Conservation (phyloP, 352 stramenopile species). For the Globisporangium iwayamae region DNA sequence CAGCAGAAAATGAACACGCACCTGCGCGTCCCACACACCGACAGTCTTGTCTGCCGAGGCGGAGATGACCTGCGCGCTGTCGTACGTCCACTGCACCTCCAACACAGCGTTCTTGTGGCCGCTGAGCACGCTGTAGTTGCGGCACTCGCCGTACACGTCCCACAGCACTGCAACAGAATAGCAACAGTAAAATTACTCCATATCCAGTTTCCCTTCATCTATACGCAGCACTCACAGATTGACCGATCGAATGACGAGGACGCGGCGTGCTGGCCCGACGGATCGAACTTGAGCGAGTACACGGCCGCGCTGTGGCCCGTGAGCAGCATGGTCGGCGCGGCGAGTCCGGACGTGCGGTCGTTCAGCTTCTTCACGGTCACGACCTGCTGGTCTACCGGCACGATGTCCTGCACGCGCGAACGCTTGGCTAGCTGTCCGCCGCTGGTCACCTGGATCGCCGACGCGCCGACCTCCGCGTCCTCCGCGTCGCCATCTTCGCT, state of each 20-base stretch:
- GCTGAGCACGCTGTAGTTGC: conserved; percentile 91
- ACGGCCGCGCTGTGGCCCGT: conserved; percentile 69
- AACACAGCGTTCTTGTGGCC: conserved; percentile 96
- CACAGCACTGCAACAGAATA: conserved; percentile 62
- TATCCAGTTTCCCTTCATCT: not conserved
- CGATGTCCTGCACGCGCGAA: conserved; percentile 65
- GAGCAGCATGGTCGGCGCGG: conserved; percentile 77
- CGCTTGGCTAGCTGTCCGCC: conserved; percentile 55
- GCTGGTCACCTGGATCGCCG: conserved; percentile 24
- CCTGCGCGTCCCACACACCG: conserved; percentile 76
- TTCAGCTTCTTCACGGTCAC: conserved; percentile 46
- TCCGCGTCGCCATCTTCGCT: conserved; percentile 14
- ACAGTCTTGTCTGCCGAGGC: conserved; percentile 92
- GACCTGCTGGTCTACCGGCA: conserved; percentile 60
- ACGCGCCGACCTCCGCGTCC: conserved; percentile 5
- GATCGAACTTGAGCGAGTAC: conserved; percentile 81
- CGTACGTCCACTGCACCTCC: conserved; percentile 90
- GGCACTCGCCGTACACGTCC: conserved; percentile 88
- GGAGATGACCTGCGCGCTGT: conserved; percentile 85
- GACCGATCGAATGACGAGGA: conserved; percentile 71
- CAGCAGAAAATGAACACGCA: conserved; percentile 6
- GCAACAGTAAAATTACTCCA: not conserved
- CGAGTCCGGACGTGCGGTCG: conserved; percentile 62
- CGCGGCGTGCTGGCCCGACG: conserved; percentile 60
- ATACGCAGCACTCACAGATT: conserved; percentile 37